These are phyloP conservation scores for Neodidymelliopsis sp. DNA, from an alignment of 2,329 filamentous ascomycete species.

Conservation along the genomic window DNA sequence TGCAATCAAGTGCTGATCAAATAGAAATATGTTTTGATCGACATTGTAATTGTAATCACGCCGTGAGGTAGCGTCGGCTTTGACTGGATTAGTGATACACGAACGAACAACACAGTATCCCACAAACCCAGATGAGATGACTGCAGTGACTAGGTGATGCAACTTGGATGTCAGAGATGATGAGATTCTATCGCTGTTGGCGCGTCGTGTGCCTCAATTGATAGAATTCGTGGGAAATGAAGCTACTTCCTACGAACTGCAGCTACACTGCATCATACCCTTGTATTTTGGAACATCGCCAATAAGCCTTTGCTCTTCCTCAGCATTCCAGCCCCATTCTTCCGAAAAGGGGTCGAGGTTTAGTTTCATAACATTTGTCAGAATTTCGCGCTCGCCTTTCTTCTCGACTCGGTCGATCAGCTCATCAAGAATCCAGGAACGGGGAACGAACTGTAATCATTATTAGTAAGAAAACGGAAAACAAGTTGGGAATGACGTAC, in stretches of 20 bases:
- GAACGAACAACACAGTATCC: too few relatives aligned
- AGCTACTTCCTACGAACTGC: constrained; percentile 73
- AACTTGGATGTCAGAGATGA: too few relatives aligned
- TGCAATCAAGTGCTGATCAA: too few relatives aligned
- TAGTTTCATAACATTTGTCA: constrained; percentile 83
- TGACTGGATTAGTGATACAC: too few relatives aligned
- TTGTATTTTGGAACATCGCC: constrained; percentile 81
- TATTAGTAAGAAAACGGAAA: constrained; percentile 5
- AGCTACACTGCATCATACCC: constrained; percentile 91
- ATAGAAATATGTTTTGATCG: too few relatives aligned
- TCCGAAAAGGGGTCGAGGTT: constrained; percentile 85
- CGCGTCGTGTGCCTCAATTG: too few relatives aligned
- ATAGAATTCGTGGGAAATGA: too few relatives aligned
- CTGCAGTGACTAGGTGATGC: too few relatives aligned
- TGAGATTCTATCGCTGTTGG: too few relatives aligned
- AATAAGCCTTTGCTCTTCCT: constrained; percentile 83
- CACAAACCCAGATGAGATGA: too few relatives aligned
- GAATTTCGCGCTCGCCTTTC: constrained; percentile 78
- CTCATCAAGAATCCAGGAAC: constrained; percentile 93
- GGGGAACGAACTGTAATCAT: constrained; percentile 73
- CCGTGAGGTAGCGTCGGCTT: too few relatives aligned
- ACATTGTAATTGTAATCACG: too few relatives aligned
- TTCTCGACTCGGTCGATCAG: constrained; percentile 89
- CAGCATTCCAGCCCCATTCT: constrained; percentile 69
- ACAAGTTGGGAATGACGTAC: constrained; percentile 40